A percentile compares a stretch with the other conserved stretches of the same genome.
These are phyloP conservation scores for Micromonas commoda DNA, from an alignment of 139 green algal genomes.

Conservation along the genomic window DNA sequence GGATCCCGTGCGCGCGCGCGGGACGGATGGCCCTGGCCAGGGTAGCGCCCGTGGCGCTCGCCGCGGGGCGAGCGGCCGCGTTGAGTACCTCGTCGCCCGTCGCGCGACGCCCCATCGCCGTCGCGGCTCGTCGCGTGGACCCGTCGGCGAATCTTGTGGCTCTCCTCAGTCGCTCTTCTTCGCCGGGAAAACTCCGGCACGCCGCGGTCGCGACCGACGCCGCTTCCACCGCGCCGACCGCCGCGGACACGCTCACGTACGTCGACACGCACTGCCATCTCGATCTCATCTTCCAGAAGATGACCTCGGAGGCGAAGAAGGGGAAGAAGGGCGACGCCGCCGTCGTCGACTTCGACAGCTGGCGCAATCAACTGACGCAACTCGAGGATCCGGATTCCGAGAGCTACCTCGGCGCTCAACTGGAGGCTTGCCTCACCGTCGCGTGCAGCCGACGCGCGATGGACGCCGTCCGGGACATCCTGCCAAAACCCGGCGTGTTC, in stretches of 20 bases:
- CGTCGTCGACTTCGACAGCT: neutral
- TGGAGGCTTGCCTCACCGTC: slow-evolving; percentile 11
- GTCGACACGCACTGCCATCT: slow-evolving; percentile 26
- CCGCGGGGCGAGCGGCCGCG: no score
- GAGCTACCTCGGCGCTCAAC: neutral
- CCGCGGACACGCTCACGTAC: neutral
- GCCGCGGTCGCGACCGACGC: neutral
- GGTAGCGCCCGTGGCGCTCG: no score
- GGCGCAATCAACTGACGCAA: neutral
- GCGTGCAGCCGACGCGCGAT: neutral
- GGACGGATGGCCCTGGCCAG: no score
- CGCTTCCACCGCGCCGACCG: neutral
- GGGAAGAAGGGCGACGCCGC: neutral
- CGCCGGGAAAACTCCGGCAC: no score
- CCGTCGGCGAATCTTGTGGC: no score
- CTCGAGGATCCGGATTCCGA: neutral
- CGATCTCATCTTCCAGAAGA: slow-evolving; percentile 3
- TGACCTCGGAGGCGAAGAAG: neutral
- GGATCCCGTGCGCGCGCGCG: no score
- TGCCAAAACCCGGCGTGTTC: neutral
- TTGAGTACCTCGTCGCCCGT: no score
- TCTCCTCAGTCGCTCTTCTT: no score
- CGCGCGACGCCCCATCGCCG: no score
- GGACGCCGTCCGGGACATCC: neutral
- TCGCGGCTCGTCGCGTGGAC: no score